These are phyloP conservation scores for Colletotrichum sp. DNA, from an alignment of 2,329 filamentous ascomycete species.

Conservation along the genomic window DNA sequence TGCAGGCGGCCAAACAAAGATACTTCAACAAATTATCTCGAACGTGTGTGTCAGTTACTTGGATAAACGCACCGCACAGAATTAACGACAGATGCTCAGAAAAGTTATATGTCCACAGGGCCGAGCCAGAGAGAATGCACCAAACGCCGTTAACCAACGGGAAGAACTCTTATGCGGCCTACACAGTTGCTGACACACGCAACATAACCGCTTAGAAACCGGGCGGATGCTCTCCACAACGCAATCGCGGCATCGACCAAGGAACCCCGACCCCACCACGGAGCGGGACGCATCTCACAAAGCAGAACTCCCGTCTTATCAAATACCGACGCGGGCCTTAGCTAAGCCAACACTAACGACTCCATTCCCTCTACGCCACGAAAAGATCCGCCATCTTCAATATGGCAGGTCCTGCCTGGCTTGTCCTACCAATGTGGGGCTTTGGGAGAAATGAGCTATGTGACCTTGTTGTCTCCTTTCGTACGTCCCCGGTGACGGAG, in stretches of 20 bases:
- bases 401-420: not conserved
- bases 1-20: too few species aligned
- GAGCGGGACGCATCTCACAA: conserved; percentile 12
- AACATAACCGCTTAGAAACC: not conserved
- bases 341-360: conserved; percentile 3
- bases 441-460: not conserved
- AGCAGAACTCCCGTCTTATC: conserved; percentile 2
- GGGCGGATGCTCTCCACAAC: not conserved
- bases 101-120: too few species aligned
- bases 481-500: not conserved
- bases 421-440: not conserved
- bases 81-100: too few species aligned
- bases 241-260: not conserved
- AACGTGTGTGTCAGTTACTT: too few species aligned
- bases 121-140: too few species aligned
- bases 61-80: too few species aligned
- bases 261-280: not conserved
- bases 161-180: not conserved
- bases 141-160: not conserved
- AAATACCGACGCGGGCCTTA: conserved; percentile 1
- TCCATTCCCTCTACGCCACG: not conserved
- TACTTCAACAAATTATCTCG: too few species aligned
- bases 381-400: not conserved
- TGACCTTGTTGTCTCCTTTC: not conserved
- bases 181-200: conserved; percentile 11